A percentile compares a stretch with the other conserved stretches of the same genome.
phyloP scores from a whole-genome alignment of 768 basidiomycete species.

The Lyophyllum atratum region DNA sequence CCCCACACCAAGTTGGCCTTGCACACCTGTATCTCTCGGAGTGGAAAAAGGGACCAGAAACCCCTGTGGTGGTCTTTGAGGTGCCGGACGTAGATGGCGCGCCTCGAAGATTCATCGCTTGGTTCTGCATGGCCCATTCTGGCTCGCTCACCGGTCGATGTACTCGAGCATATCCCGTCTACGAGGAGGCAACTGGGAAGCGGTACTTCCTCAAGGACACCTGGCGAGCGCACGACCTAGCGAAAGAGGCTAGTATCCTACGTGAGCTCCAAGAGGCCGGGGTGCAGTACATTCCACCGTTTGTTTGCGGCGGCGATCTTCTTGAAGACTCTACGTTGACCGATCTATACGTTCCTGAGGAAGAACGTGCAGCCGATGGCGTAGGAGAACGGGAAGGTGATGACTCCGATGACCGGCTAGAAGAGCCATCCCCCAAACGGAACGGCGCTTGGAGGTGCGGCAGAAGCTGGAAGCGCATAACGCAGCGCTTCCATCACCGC shows the following conservation, averaged over 20 bases:
- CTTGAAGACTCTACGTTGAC: constrained; percentile 17
- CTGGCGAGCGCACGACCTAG: constrained; percentile 20
- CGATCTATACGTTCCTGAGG: neutral
- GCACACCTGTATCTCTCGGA: neutral
- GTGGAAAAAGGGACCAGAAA: constrained; percentile 1
- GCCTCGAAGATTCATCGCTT: constrained; percentile 15
- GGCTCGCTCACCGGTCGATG: constrained; percentile 15
- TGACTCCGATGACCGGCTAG: no score
- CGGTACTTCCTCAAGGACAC: constrained; percentile 28
- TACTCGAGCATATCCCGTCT: constrained; percentile 18
- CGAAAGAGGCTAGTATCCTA: constrained; percentile 22
- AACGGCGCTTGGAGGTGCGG: constrained; percentile 13
- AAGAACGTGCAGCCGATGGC: neutral
- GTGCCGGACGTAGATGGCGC: constrained; percentile 2
- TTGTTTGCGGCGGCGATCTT: constrained; percentile 32
- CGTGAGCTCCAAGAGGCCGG: constrained; percentile 2
- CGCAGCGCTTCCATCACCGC: constrained; percentile 19
- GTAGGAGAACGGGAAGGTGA: neutral
- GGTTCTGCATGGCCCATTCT: constrained; percentile 7
- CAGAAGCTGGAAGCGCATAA: neutral
- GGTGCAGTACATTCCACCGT: constrained; percentile 23
- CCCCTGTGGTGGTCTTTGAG: constrained; percentile 6
- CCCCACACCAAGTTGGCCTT: neutral
- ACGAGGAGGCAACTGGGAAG: constrained; percentile 8
- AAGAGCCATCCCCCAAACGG: no score